These are phyloP conservation scores for Pelargonium cotyledonis DNA, from an alignment of 441 rosid genomes.

Conservation along the genomic window DNA sequence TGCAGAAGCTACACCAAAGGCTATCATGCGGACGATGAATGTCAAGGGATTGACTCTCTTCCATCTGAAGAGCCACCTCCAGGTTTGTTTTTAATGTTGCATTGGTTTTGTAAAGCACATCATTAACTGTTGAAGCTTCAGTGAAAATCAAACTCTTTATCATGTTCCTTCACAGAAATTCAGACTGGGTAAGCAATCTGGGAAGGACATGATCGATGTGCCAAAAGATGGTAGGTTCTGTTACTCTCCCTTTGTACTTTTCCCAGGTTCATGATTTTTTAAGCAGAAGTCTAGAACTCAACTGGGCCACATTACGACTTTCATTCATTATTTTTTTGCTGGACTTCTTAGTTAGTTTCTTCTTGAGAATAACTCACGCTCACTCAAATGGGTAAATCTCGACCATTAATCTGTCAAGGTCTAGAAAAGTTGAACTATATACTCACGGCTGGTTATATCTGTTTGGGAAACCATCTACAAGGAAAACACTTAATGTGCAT, in stretches of 20 bases:
- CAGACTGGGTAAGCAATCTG: constrained; percentile 61
- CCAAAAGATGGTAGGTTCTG: constrained; percentile 46
- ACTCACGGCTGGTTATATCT: not conserved
- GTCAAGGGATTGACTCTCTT: constrained; percentile 67
- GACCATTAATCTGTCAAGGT: no score
- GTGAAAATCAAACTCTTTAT: not conserved
- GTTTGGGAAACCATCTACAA: constrained; percentile 2
- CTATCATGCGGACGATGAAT: constrained; percentile 65
- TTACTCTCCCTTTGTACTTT: constrained; percentile 1
- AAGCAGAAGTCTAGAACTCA: not conserved
- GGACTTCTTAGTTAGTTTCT: not conserved
- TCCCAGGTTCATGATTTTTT: not conserved
- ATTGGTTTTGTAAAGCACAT: not conserved
- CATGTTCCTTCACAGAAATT: constrained; percentile 42
- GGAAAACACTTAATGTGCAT: constrained; percentile 9
- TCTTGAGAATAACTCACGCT: not conserved
- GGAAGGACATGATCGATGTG: constrained; percentile 43
- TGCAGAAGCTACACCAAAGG: constrained; percentile 74
- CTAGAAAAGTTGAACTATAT: not conserved
- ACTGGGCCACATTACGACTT: not conserved
- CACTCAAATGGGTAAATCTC: not conserved
- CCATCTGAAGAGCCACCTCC: constrained; percentile 69
- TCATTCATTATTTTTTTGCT: no score
- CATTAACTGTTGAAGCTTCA: constrained; percentile 4
- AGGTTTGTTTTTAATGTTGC: constrained; percentile 32